A percentile compares a stretch with the other conserved stretches of the same genome.
phyloP scores from a whole-genome alignment of 1,284 basidiomycete genomes.

The Neonothopanus nambi region DNA sequence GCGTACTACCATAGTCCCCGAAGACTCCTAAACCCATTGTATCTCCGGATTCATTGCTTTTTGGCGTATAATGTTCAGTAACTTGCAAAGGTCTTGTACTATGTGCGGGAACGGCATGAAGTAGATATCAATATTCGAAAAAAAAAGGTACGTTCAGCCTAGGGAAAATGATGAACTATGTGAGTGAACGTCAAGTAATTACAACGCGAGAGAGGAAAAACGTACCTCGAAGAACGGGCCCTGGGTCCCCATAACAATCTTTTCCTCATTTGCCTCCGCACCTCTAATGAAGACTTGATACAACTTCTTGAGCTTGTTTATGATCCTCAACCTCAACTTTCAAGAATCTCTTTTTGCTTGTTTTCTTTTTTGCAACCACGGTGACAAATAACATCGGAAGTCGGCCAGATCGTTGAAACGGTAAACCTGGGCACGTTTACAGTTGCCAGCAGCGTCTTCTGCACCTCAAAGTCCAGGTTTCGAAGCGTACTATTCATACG shows the following conservation, averaged over 20 bases:
- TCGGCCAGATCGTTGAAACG: constrained; percentile 4
- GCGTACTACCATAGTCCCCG: too few relatives aligned
- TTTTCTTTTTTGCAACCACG: constrained; percentile 9
- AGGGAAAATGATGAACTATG: not conserved
- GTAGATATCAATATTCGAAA: too few relatives aligned
- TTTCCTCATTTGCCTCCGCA: constrained; percentile 12
- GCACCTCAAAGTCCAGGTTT: not conserved
- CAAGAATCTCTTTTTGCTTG: constrained; percentile 15
- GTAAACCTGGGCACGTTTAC: constrained; percentile 5
- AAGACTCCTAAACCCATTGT: constrained; percentile 6
- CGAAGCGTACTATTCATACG: constrained; percentile 10
- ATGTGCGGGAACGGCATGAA: constrained; percentile 11
- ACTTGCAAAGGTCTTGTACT: not conserved
- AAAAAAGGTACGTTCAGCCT: constrained; percentile 16
- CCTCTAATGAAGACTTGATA: too few relatives aligned
- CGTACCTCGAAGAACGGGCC: constrained; percentile 10
- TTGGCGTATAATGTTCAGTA: constrained; percentile 1
- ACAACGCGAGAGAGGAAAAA: not conserved
- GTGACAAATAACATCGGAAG: constrained; percentile 12
- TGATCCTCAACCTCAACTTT: too few relatives aligned
- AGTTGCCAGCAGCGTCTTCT: not conserved
- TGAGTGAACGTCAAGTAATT: not conserved
- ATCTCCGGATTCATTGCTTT: too few relatives aligned
- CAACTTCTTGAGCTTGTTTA: too few relatives aligned
- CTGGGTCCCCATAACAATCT: constrained; percentile 3